These are phyloP conservation scores for Cryptosporidium sp. DNA, from an alignment of 169 alveolate genomes.

Conservation along the genomic window DNA sequence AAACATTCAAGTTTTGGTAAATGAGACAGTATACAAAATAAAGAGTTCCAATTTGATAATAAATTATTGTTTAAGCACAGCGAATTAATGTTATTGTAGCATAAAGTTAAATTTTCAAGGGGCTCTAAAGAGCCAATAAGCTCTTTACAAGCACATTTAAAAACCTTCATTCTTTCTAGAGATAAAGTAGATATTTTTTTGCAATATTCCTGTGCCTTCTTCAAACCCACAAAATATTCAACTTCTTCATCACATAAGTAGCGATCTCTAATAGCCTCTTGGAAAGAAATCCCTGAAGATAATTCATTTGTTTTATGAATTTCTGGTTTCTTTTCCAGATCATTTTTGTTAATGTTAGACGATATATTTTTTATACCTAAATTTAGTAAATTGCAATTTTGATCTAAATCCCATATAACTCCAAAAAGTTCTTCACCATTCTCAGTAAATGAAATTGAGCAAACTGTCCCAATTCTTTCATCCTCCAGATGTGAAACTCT, in stretches of 20 bases:
- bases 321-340: neutral
- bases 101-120: neutral
- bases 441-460: neutral
- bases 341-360: neutral
- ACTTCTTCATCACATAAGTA: conserved; percentile 18
- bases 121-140: neutral
- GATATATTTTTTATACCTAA: neutral
- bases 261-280: conserved; percentile 57
- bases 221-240: conserved; percentile 29
- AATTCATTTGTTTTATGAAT: neutral
- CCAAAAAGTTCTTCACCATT: conserved; percentile 1
- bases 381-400: neutral
- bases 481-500: neutral
- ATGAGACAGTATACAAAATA: conserved; percentile 58
- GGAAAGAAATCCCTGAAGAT: conserved; percentile 52
- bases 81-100: neutral
- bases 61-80: conserved; percentile 30
- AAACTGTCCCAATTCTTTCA: conserved; percentile 23
- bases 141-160: conserved; percentile 17
- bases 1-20: conserved; percentile 36
- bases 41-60: conserved; percentile 20
- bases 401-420: conserved; percentile 16
- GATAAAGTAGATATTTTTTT: conserved; percentile 31
- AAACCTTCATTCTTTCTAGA: conserved; percentile 42
- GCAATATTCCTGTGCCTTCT: conserved; percentile 34